Percentiles rank a stretch among this genome's conserved stretches.
These are phyloP conservation scores for Fusarium goolgardi DNA, from an alignment of 2,329 filamentous ascomycete genomes.

Conservation along the genomic window DNA sequence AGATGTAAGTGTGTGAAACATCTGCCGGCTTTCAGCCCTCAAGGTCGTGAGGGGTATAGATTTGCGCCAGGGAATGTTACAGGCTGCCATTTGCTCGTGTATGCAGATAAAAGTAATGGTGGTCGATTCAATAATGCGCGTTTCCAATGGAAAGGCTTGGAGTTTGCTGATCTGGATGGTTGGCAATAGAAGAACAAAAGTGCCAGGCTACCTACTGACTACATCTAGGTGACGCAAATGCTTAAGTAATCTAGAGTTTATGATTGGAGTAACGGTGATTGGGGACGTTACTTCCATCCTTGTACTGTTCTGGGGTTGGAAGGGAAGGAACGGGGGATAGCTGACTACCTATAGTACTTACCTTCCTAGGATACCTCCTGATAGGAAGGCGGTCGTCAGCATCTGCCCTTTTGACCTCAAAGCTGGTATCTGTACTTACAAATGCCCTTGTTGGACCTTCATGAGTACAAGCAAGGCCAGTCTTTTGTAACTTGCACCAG, in stretches of 20 bases:
- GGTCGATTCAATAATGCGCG: slow-evolving; percentile 31
- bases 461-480: not conserved
- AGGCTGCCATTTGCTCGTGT: slow-evolving; percentile 35
- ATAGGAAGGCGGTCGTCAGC: not conserved
- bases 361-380: not conserved
- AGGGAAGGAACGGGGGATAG: not conserved
- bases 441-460: not conserved
- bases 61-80: slow-evolving; percentile 18
- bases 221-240: slow-evolving; percentile 3
- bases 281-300: not conserved
- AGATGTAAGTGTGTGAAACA: slow-evolving; percentile 43
- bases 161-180: not conserved
- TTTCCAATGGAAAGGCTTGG: slow-evolving; percentile 21
- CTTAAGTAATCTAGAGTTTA: not conserved
- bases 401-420: not conserved
- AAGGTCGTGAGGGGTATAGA: slow-evolving; percentile 35
- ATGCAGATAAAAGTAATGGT: slow-evolving; percentile 43
- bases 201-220: slow-evolving; percentile 2
- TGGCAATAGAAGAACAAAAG: slow-evolving; percentile 15
- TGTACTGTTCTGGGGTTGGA: not conserved
- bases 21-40: slow-evolving; percentile 41
- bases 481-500: not conserved
- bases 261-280: not conserved
- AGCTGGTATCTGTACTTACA: not conserved
- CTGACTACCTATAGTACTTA: not conserved